Percentiles rank a stretch among this genome's conserved stretches.
These are phyloP conservation scores for Fusarium sp. DNA, from an alignment of 2,329 filamentous ascomycete species.

Conservation along the genomic window DNA sequence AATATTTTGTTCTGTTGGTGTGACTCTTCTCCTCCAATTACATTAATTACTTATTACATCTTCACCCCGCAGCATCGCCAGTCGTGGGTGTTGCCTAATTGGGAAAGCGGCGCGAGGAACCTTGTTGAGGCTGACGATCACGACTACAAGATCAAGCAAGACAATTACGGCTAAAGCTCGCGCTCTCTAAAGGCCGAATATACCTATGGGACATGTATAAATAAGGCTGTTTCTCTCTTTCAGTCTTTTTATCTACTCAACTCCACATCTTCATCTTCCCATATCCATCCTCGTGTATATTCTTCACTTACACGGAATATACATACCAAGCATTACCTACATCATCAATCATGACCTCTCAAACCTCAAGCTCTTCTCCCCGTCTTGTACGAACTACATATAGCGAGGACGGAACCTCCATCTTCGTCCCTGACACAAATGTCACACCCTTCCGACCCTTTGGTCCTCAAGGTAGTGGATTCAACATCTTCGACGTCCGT, in stretches of 20 bases:
- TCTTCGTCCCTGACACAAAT: slow-evolving; percentile 9
- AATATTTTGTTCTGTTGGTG: not conserved
- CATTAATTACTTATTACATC: not conserved
- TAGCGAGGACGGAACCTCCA: not conserved
- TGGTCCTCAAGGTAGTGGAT: slow-evolving; percentile 11
- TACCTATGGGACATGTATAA: not conserved
- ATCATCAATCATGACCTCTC: not conserved
- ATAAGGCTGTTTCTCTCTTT: not conserved
- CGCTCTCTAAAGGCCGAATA: not conserved
- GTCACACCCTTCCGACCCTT: slow-evolving; percentile 12
- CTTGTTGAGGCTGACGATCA: slow-evolving; percentile 13
- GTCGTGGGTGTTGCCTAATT: slow-evolving; percentile 25
- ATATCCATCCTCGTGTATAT: not conserved
- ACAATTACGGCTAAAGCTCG: not conserved
- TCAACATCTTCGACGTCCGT: slow-evolving; percentile 18
- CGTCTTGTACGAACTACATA: slow-evolving; percentile 13
- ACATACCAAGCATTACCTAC: not conserved
- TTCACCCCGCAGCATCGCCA: not conserved
- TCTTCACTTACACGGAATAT: not conserved
- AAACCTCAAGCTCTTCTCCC: not conserved
- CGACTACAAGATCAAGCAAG: not conserved
- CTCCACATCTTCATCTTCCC: not conserved
- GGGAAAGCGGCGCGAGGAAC: slow-evolving; percentile 26
- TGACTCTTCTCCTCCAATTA: not conserved
- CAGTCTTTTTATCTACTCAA: no score